Evolutionary conservation across 2,329 filamentous ascomycete species (phyloP).

Genomic region (Fusarium sublunatum): DNA sequence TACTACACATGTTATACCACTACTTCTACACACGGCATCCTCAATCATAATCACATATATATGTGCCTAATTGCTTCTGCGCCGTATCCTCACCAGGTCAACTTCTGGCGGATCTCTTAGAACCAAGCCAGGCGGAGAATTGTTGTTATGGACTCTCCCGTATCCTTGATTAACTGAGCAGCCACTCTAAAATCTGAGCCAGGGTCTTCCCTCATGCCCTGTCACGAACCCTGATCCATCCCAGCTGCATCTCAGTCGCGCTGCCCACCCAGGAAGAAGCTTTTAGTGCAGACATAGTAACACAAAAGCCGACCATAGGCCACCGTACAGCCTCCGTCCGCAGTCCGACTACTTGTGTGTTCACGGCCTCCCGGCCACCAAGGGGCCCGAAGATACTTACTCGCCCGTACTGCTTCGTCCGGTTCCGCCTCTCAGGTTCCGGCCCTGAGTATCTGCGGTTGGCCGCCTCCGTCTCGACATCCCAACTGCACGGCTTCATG

Average conservation of each 20-base stretch:
- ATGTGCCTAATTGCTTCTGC: slow-evolving; percentile 46
- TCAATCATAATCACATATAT: slow-evolving; percentile 36
- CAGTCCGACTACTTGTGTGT: slow-evolving; percentile 48
- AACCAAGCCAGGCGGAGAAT: slow-evolving; percentile 53
- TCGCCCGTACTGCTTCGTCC: slow-evolving; percentile 37
- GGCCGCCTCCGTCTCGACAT: slow-evolving; percentile 58
- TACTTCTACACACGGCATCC: slow-evolving; percentile 33
- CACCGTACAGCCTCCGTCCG: slow-evolving; percentile 52
- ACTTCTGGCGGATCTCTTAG: slow-evolving; percentile 35
- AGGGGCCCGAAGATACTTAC: slow-evolving; percentile 45
- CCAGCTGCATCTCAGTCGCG: slow-evolving; percentile 57
- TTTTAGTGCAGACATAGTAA: slow-evolving; percentile 55
- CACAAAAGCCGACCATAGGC: slow-evolving; percentile 62
- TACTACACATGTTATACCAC: slow-evolving; percentile 20
- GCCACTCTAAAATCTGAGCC: slow-evolving; percentile 53
- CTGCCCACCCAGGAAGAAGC: slow-evolving; percentile 50
- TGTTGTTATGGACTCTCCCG: slow-evolving; percentile 50
- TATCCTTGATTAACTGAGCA: slow-evolving; percentile 52
- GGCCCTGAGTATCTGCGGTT: slow-evolving; percentile 57
- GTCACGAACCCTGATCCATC: slow-evolving; percentile 56
- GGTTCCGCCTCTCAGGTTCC: slow-evolving; percentile 49
- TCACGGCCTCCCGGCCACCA: slow-evolving; percentile 45
- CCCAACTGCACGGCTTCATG: slow-evolving; percentile 61
- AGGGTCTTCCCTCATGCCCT: slow-evolving; percentile 52
- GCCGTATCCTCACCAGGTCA: slow-evolving; percentile 36